phyloP scores from a whole-genome alignment of 768 basidiomycete species.

The Lactifluus hygrophoroides region DNA sequence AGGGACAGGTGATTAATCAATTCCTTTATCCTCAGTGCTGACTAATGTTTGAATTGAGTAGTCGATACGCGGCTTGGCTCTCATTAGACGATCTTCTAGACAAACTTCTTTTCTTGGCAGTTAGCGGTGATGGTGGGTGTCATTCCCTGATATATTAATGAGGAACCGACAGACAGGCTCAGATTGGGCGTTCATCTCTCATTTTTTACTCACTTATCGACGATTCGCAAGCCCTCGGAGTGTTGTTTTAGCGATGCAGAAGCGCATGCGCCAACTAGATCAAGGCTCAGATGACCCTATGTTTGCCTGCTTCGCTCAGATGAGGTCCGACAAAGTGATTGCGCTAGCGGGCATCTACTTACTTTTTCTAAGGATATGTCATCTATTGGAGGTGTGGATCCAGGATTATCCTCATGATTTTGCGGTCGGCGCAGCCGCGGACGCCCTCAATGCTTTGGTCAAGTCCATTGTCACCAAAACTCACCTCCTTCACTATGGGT shows the following conservation, averaged over 20 bases:
- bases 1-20: constrained; percentile 41
- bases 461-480: constrained; percentile 74
- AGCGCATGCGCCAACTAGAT: constrained; percentile 72
- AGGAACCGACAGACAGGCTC: constrained; percentile 10
- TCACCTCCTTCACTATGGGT: constrained; percentile 77
- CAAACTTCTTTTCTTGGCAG: constrained; percentile 71
- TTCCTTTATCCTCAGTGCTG: neutral
- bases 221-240: constrained; percentile 74
- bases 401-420: constrained; percentile 71
- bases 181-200: constrained; percentile 72
- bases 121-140: constrained; percentile 70
- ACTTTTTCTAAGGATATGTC: constrained; percentile 53
- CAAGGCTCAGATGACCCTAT: constrained; percentile 68
- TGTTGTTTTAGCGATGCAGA: constrained; percentile 80
- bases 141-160: neutral
- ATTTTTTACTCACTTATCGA: constrained; percentile 79
- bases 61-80: constrained; percentile 60
- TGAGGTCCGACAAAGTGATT: constrained; percentile 46
- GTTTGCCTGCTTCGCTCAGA: constrained; percentile 83
- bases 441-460: constrained; percentile 66
- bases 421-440: constrained; percentile 62
- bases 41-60: constrained; percentile 25
- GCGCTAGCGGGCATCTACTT: neutral
- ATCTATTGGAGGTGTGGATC: constrained; percentile 72
- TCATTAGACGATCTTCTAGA: constrained; percentile 73